Evolutionary conservation across 768 basidiomycete genomes (phyloP), one percentile per base, ranked within the genome.

Genomic region (Collybia sp.): DNA sequence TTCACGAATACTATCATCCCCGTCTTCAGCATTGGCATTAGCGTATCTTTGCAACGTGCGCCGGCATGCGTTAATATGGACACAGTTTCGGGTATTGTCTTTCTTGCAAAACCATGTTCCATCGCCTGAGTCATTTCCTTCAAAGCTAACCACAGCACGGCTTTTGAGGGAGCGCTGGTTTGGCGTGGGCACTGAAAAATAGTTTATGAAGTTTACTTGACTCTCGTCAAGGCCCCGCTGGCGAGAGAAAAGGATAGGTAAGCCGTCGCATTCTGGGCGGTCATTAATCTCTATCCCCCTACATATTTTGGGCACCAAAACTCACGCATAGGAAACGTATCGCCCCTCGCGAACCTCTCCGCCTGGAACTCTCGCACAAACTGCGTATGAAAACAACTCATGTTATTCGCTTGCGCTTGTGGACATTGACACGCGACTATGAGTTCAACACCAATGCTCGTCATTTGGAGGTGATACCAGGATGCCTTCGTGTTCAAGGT

Each of bases 381-480:
- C 4, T 9, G 18, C 16, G 6, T 12, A 33, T 51, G 49, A 30
- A 51, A 45, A 25, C 49, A 51, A 18, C 15, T 13, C 18, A 19
- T 31, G 17, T n/a, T 40, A 15, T 15, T 10, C 30, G 6, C 13
- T 31, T 11, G 30, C 10, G 31, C 19, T 11, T 30, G 19, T 13
- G 49, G 49, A 32, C 49, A 51, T 19, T 33, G 43, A 33, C 49
- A 51, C 13, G 25, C 45, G n/a, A 34, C 20, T 20, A 25, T 31
- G 31, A 30, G 38, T 20, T 40, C 33, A 20, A 17, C 30, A 12
- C 49, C 49, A 35, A 51, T 51, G 32, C 19, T n/a, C 35, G 36
- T 36, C 18, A 19, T n/a, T 43, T 51, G 49, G 32, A 51, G 46
- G 31, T 51, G 49, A 43, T 47, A 38, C 39, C 40, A 47, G n/a